phyloP scores from a whole-genome alignment of 176 grass and related monocot species.

The Rhynchospora pubera region DNA sequence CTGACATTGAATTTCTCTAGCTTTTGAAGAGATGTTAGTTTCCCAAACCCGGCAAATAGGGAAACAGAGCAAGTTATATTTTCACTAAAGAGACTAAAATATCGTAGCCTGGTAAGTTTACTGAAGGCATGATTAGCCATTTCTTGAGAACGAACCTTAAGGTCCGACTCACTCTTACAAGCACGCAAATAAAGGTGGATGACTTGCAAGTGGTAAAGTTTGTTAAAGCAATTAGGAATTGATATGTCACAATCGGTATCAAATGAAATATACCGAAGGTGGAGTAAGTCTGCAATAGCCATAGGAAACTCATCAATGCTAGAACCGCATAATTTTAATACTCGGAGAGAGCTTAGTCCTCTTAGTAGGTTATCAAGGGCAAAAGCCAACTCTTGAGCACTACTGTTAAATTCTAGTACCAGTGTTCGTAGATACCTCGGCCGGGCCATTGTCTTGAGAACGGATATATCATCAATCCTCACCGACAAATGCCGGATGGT shows the following conservation, averaged over 20 bases:
- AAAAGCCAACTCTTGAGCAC: not conserved
- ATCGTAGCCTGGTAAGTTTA: not conserved
- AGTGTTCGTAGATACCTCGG: not conserved
- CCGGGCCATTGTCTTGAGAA: not conserved
- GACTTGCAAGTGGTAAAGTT: not conserved
- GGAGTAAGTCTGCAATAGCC: not conserved
- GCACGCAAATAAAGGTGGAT: not conserved
- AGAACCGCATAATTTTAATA: not conserved
- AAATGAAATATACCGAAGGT: conserved; percentile 9
- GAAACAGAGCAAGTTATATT: not conserved
- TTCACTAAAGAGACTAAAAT: not conserved
- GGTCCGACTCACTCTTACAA: not conserved
- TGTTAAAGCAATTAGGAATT: conserved; percentile 8
- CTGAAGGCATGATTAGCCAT: not conserved
- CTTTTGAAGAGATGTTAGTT: not conserved
- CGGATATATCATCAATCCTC: not conserved
- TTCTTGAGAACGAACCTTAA: not conserved
- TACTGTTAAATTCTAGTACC: not conserved
- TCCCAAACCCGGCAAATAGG: not conserved
- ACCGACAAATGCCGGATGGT: not conserved
- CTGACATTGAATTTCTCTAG: not conserved
- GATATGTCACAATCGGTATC: not conserved
- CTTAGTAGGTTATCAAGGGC: not conserved
- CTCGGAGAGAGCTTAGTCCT: not conserved
- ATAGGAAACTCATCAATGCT: not conserved